Conservation (phyloP, 2,329 filamentous ascomycete genomes). For the Colletotrichum agaves region DNA sequence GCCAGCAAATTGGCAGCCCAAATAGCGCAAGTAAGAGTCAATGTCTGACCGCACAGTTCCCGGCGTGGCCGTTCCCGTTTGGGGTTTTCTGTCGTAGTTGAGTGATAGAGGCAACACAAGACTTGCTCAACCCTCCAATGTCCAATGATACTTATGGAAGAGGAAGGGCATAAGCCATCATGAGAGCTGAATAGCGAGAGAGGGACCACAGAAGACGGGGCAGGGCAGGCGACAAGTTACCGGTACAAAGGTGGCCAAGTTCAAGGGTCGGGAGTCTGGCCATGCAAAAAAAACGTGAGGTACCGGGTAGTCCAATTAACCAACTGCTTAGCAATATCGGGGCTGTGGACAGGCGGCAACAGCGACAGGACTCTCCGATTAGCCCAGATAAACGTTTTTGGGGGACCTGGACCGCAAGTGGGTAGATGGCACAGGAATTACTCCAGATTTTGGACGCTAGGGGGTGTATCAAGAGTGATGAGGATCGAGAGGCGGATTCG, state of each 20-base stretch:
- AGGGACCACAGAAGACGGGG: neutral
- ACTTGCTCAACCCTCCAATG: slow-evolving; percentile 2
- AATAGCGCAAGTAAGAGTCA: slow-evolving; percentile 1
- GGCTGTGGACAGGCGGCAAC: slow-evolving; percentile 17
- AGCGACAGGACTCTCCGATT: slow-evolving; percentile 1
- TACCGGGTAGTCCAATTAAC: slow-evolving; percentile 6
- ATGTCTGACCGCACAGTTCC: neutral
- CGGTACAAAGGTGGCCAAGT: slow-evolving; percentile 30
- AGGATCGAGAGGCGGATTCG: slow-evolving; percentile 2
- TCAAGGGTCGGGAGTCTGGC: slow-evolving; percentile 13
- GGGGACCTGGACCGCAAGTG: neutral
- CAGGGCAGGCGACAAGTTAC: slow-evolving; percentile 24
- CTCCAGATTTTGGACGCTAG: slow-evolving; percentile 1
- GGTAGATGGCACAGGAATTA: neutral
- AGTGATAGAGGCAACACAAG: slow-evolving; percentile 21
- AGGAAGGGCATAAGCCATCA: slow-evolving; percentile 8
- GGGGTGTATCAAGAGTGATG: neutral
- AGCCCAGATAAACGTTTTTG: neutral
- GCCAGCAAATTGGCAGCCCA: neutral
- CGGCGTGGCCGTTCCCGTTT: slow-evolving; percentile 28
- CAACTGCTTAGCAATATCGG: slow-evolving; percentile 14
- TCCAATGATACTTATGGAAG: slow-evolving; percentile 31
- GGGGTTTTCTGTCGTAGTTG: slow-evolving; percentile 3
- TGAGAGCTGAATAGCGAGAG: neutral
- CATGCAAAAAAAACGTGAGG: slow-evolving; percentile 2